Conservation (phyloP, 2,329 filamentous ascomycete genomes). For the Helotiales sp. region DNA sequence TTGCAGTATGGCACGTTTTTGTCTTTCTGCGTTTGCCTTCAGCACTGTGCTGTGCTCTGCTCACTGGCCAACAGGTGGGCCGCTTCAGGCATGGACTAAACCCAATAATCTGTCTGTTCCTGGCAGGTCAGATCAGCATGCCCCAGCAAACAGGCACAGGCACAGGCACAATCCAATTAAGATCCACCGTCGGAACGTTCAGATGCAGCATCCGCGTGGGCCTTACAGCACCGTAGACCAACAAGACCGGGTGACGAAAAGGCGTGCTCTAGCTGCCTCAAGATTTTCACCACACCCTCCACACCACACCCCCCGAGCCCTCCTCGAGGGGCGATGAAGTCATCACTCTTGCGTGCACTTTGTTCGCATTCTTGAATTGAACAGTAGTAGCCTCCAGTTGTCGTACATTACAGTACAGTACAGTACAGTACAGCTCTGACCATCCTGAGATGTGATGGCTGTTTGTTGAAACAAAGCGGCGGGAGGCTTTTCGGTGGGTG, state of each 20-base stretch:
- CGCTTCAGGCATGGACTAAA: not conserved
- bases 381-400: not conserved
- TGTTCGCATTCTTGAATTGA: not conserved
- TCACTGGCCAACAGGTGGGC: conserved; percentile 3
- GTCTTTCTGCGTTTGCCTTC: not conserved
- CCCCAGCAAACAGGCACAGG: no score
- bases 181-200: not conserved
- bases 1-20: conserved; percentile 4
- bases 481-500: conserved; percentile 15
- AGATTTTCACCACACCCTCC: conserved; percentile 10
- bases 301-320: not conserved
- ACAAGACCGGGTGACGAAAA: no score
- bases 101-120: not conserved
- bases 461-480: not conserved
- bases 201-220: conserved; percentile 1
- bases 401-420: not conserved
- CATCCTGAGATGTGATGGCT: conserved; percentile 5
- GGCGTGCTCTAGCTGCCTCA: not conserved
- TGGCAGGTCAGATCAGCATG: conserved; percentile 8
- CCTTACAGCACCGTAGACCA: no score
- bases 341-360: conserved; percentile 1
- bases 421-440: not conserved
- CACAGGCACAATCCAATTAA: conserved; percentile 6
- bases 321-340: not conserved
- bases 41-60: not conserved